phyloP scores from a whole-genome alignment of 139 green algal genomes.

The Haematococcus lacustris region DNA sequence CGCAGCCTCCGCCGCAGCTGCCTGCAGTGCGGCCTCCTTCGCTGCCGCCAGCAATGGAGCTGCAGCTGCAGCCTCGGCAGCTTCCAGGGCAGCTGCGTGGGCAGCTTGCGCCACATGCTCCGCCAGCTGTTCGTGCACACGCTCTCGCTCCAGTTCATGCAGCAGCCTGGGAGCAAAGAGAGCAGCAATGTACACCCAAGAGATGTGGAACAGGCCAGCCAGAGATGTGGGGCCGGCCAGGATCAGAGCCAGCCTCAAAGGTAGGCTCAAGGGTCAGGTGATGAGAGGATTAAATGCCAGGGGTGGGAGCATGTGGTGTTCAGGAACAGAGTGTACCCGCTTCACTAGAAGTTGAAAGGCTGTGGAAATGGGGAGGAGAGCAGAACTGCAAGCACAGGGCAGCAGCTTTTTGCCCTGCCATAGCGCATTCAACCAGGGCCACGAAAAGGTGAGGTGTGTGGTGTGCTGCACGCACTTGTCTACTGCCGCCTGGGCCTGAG shows the following conservation, averaged over 20 bases:
- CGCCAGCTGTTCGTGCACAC: too few relatives aligned
- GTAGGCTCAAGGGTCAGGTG: too few relatives aligned
- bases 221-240: too few relatives aligned
- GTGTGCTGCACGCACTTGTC: slow-evolving; percentile 3
- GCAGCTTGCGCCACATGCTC: not conserved
- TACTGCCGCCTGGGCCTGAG: slow-evolving; percentile 13
- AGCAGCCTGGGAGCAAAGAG: not conserved
- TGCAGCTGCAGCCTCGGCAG: not conserved
- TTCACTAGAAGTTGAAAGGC: not conserved
- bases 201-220: too few relatives aligned
- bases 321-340: too few relatives aligned
- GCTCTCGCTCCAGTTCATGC: not conserved
- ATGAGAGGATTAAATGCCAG: too few relatives aligned
- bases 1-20: too few relatives aligned
- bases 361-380: not conserved
- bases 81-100: slow-evolving; percentile 15
- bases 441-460: not conserved
- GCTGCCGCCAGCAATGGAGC: not conserved
- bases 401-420: not conserved
- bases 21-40: too few relatives aligned
- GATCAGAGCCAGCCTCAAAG: too few relatives aligned
- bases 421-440: not conserved
- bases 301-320: too few relatives aligned
- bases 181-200: not conserved
- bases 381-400: not conserved